Evolutionary conservation across 106 monocot species (phyloP), one percentile per base, ranked within the genome.

Genomic region (Allium fistulosum): DNA sequence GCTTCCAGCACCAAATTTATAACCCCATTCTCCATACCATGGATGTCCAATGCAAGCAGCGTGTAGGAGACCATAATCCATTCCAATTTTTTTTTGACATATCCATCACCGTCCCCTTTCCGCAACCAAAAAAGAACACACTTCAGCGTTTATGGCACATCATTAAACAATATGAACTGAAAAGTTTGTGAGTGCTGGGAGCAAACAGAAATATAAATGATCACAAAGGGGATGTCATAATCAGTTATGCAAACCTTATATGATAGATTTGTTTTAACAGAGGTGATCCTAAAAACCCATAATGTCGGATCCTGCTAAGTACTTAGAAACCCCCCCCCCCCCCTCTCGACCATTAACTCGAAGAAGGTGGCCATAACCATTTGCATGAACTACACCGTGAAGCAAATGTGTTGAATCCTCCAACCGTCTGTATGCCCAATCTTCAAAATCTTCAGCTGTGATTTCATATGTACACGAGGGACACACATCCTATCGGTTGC

Each of bases 21-120:
- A 94, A 1, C 94, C 95, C 94, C 90, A 94, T 7, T 85, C 51
- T 0, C 90, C 87, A 58, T 87, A 94, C 94, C 94, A 90, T 0
- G 90, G 53, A 47, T 64, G 72, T 17, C 90, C 90, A 15, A 57
- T 53, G 14, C 70, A 56, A 26, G 90, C 76, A 9, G 82, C 79
- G 17, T 85, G 80, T 1, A 94, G 79, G 27, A 96, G 67, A 12
- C 87, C 79, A 49, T 79, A 90, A 18, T 87, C 82, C 69, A 87
- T 72, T 48, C 79, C 80, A 62, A 79, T 22, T 22, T 22, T 22
- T 22, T 68, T 81, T 94, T 2, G 94, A 96, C n/a, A 84, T 68
- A 67, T 96, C 95, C 80, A 84, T 91, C 37, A 96, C 91, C 4
- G 85, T 84, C 11, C 88, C 79, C 64, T 91, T 83, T 61, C 95